Conservation (phyloP, 2,329 filamentous ascomycete genomes). For the Curvularia eragrostidis region DNA sequence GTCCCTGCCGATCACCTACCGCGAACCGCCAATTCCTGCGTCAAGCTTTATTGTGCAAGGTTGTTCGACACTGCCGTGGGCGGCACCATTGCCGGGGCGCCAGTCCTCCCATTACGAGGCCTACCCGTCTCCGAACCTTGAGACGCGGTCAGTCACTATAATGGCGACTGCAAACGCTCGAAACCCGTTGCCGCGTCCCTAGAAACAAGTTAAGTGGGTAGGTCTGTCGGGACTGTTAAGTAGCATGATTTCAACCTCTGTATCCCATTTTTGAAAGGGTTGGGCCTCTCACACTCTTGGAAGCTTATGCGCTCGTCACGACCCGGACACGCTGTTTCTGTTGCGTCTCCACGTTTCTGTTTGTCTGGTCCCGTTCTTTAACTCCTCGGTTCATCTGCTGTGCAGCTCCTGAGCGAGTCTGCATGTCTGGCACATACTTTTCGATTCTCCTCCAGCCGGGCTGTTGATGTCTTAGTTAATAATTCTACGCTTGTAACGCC, state of each 20-base stretch:
- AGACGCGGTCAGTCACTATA: conserved; percentile 29
- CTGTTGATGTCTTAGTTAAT: conserved; percentile 48
- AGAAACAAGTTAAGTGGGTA: conserved; percentile 42
- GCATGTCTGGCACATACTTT: conserved; percentile 43
- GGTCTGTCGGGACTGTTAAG: conserved; percentile 31
- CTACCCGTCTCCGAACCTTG: conserved; percentile 24
- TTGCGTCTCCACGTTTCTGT: conserved; percentile 20
- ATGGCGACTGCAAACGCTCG: conserved; percentile 40
- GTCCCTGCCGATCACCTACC: conserved; percentile 32
- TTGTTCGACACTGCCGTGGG: conserved; percentile 35
- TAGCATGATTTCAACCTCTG: conserved; percentile 38
- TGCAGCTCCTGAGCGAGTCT: conserved; percentile 45
- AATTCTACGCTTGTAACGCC: conserved; percentile 10
- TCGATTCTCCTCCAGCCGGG: conserved; percentile 42
- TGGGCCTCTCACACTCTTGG: conserved; percentile 36
- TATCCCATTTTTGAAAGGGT: conserved; percentile 37
- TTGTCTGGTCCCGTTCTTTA: conserved; percentile 34
- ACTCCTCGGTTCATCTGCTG: conserved; percentile 40
- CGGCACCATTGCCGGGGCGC: conserved; percentile 20
- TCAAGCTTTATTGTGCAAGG: conserved; percentile 27
- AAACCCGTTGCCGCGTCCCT: conserved; percentile 32
- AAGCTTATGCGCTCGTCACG: conserved; percentile 37
- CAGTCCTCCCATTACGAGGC: conserved; percentile 28
- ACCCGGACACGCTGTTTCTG: conserved; percentile 30
- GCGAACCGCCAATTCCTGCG: conserved; percentile 21